Base-by-base conservation (phyloP, 2,329 filamentous ascomycete species). In the Parasarocladium wereldwijsianum region DNA sequence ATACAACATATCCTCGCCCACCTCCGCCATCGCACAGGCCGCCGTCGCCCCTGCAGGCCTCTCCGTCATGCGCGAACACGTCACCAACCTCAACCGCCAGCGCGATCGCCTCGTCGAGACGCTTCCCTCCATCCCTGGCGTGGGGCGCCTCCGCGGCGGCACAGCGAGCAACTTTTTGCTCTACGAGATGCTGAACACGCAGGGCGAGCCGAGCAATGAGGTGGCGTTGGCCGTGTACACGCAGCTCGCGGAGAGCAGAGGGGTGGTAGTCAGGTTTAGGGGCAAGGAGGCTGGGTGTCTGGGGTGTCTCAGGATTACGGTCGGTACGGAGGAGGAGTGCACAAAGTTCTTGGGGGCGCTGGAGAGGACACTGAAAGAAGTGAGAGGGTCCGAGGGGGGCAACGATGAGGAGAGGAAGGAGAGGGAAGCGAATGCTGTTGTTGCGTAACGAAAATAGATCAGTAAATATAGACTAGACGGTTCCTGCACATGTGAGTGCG, bases 1-100 rank as follows among this genome's bases (percentile, higher is more conserved):
- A 1, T 98, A 98, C 60, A 96, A 94, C 55, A 76, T 98, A 43
- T 79, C 84, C 4, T 87, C 76, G 43, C 84, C 84, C 1, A 94
- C 87, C 1, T 85, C 77, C 43, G 74, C 77, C 20, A 64, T 98
- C 12, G 90, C 86, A 1, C 68, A 64, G 21, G 70, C 76, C 14
- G 86, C 83, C 4, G 59, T 96, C 22, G 64, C 69, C 2, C 57
- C 63, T 0, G 54, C 62, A 12, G 86, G 86, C 17, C 52, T 96
- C 25, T 57, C 62, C 1, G 64, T 77, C 10, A 93, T 94, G 86
- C 61, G 62, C 22, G 52, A 43, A 17, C 79, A 93, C 52, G 66
- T 69, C 24, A 64, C 64, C n/a, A 65, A 67, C 43, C 77, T 96
- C 36, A 49, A 90, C 6, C 52, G 52, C 26, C 87, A 96, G 60